Conservation (phyloP, 2,329 filamentous ascomycete genomes). For the Trichoderma gracile region DNA sequence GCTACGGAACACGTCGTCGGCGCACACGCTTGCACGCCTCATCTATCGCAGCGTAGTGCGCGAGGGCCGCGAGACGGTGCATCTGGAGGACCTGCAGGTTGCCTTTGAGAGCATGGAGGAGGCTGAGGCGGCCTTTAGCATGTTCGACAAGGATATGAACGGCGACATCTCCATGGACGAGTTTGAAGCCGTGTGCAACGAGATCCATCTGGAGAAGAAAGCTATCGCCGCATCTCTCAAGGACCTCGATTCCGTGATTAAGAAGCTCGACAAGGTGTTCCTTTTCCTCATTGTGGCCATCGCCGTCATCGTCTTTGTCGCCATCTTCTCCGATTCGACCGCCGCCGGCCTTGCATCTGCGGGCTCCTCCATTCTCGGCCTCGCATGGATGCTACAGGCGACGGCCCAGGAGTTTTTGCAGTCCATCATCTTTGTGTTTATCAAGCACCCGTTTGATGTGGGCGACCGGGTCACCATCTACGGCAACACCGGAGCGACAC, state of each 20-base stretch:
- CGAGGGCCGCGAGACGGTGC: constrained; percentile 74
- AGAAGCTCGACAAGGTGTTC: constrained; percentile 85
- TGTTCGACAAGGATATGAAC: constrained; percentile 97
- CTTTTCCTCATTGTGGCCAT: constrained; percentile 83
- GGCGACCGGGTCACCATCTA: constrained; percentile 92
- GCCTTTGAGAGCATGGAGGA: constrained; percentile 84
- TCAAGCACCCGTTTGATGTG: constrained; percentile 97
- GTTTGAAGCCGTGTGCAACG: constrained; percentile 87
- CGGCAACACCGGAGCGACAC: constrained; percentile 77
- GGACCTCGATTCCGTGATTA: constrained; percentile 89
- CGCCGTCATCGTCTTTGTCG: constrained; percentile 81
- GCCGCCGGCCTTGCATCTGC: constrained; percentile 87
- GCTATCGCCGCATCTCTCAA: constrained; percentile 93
- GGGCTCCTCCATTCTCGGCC: constrained; percentile 80
- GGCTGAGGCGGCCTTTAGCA: constrained; percentile 81
- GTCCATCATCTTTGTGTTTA: constrained; percentile 91
- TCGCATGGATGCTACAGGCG: constrained; percentile 89
- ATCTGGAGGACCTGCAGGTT: constrained; percentile 72
- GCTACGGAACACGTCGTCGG: constrained; percentile 68
- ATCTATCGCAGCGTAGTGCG: constrained; percentile 82
- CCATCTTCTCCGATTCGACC: constrained; percentile 86
- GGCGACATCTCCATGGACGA: constrained; percentile 96
- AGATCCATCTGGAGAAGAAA: constrained; percentile 92
- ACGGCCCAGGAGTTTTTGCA: constrained; percentile 94
- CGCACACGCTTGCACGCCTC: constrained; percentile 82